A percentile compares a stretch with the other conserved stretches of the same genome.
These are phyloP conservation scores for Heterobasidion annosum DNA, from an alignment of 1,284 basidiomycete species.

Conservation along the genomic window DNA sequence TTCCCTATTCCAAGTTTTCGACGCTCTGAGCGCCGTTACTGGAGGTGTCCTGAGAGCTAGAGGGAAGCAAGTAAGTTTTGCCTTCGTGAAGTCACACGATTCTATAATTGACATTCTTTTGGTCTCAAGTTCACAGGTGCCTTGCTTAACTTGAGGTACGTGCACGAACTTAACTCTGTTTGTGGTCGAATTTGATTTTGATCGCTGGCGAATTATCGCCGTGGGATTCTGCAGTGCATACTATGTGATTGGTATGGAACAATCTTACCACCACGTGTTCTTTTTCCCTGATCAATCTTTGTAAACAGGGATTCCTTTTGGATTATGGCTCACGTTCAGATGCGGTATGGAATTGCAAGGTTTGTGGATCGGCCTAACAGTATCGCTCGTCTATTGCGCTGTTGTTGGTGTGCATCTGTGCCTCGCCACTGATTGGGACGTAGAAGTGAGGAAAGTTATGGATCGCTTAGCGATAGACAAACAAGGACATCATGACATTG, in stretches of 20 bases:
- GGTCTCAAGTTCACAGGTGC: slow-evolving; percentile 46
- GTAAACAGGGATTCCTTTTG: slow-evolving; percentile 46
- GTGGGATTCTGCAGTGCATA: slow-evolving; percentile 38
- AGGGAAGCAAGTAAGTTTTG: slow-evolving; percentile 53
- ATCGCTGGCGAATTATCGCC: background rate
- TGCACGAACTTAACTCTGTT: too few relatives aligned
- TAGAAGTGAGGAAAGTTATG: slow-evolving; percentile 50
- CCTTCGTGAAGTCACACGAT: background rate
- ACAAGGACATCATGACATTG: slow-evolving; percentile 7
- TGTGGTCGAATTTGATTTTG: background rate
- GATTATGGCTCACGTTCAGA: slow-evolving; percentile 55
- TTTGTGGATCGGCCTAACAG: slow-evolving; percentile 60
- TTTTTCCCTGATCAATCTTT: slow-evolving; percentile 2
- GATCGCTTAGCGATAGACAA: slow-evolving; percentile 31
- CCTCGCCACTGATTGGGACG: slow-evolving; percentile 51
- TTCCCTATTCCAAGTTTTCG: slow-evolving; percentile 76
- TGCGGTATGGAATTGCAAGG: slow-evolving; percentile 42
- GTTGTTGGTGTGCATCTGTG: slow-evolving; percentile 40
- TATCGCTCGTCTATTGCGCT: slow-evolving; percentile 47
- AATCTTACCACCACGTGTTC: background rate
- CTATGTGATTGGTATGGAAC: slow-evolving; percentile 42
- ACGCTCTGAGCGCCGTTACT: slow-evolving; percentile 62
- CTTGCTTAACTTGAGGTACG: slow-evolving; percentile 51
- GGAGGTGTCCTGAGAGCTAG: slow-evolving; percentile 72
- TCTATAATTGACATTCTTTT: background rate